Percentiles rank a stretch among this genome's conserved stretches.
phyloP scores from a whole-genome alignment of 306 rosid species.

The Delonix regia region DNA sequence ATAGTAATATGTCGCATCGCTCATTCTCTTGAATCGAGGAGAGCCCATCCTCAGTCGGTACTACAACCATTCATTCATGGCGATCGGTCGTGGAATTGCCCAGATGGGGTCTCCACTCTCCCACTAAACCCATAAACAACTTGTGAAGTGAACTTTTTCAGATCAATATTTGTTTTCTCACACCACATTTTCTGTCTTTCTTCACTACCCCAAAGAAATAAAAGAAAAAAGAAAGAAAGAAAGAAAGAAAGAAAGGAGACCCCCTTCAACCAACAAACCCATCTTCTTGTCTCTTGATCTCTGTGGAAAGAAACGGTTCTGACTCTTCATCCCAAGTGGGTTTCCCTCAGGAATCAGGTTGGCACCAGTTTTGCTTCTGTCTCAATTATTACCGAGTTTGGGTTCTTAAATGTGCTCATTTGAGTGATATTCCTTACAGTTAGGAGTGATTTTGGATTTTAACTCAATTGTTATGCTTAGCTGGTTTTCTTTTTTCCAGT shows the following conservation, averaged over 20 bases:
- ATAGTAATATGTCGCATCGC: slow-evolving; percentile 61
- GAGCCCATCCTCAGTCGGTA: slow-evolving; percentile 16
- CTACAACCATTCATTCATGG: slow-evolving; percentile 20
- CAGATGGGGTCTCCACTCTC: not conserved
- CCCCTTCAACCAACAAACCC: not conserved
- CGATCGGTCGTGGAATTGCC: not conserved
- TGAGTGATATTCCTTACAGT: not conserved
- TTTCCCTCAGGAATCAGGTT: slow-evolving; percentile 47
- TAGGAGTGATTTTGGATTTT: slow-evolving; percentile 28
- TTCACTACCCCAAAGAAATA: not conserved
- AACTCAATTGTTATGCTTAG: not conserved
- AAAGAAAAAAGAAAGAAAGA: not conserved
- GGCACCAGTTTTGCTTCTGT: slow-evolving; percentile 14
- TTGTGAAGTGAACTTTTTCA: not conserved
- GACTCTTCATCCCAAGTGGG: slow-evolving; percentile 19
- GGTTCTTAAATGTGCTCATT: not conserved
- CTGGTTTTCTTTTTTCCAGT: not conserved
- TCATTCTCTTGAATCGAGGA: slow-evolving; percentile 72
- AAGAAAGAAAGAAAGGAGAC: not conserved
- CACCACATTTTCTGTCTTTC: not conserved
- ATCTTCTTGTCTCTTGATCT: slow-evolving; percentile 10
- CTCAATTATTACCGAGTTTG: not conserved
- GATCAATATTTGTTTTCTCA: not conserved
- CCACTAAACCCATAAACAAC: not conserved
- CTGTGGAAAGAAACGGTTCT: slow-evolving; percentile 6